Base-by-base conservation (phyloP, 345 rosid genomes). In the Conringia planisiliqua region DNA sequence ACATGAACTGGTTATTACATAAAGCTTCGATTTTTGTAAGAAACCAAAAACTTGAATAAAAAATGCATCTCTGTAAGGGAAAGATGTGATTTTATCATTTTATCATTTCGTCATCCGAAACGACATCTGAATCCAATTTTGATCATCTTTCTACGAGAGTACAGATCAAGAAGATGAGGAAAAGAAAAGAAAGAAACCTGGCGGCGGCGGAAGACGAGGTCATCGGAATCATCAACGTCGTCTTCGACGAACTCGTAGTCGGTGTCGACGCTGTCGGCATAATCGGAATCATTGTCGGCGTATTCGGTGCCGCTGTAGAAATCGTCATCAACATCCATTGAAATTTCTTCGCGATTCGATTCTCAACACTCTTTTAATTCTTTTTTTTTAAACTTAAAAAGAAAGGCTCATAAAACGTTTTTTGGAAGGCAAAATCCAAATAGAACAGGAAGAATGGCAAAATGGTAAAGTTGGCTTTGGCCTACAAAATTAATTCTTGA, bases 241-340 rank as follows among this genome's bases (percentile, higher is more conserved):
- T 90, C 79, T 32, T 88, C 93, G 43, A 88, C 84, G 81, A 90
- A 90, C 80, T 80, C 89, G 68, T 82, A 90, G 61, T 86, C 96
- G 51, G 81, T 87, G 16, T 88, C 89, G 33, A 84, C 86, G 68
- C 81, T 85, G 52, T 82, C 89, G 46, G 74, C 68, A 59, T 65
- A 74, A 52, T 44, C 79, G 17, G 66, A 77, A 4, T 82, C 85
- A 66, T 83, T 92, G 13, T 83, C 91, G 32, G 80, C 83, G 66
- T 71, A 87, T 16, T 85, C 94, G 36, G 84, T 86, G 71, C 92
- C 94, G 79, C 92, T 86, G 76, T 91, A 91, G 85, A 87, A 89
- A 79, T 85, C 90, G 42, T 90, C 97, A 50, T 88, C 93, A 38
- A 80, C 92, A 1, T 78, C 81, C 81, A 78, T 78, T 16, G 56